Conservation (phyloP, 164 flowering plant genomes). For the Sedum album region DNA sequence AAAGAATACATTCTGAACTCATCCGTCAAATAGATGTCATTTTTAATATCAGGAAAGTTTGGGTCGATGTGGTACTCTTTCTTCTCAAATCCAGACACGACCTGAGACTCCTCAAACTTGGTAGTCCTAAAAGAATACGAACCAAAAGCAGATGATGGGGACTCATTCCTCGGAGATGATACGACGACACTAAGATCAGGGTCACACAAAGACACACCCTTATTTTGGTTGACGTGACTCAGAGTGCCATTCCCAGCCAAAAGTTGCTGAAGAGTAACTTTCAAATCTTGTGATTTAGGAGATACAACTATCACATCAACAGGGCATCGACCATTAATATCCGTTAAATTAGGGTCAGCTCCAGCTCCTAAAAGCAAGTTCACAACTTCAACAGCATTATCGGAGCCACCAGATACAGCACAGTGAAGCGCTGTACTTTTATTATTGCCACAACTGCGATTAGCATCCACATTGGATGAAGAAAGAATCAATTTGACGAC, state of each 20-base stretch:
- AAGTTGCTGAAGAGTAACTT: conserved; percentile 43
- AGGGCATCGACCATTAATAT: conserved; percentile 60
- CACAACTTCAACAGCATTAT: conserved; percentile 53
- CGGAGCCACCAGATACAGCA: conserved; percentile 91
- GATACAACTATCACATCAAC: conserved; percentile 64
- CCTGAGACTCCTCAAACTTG: conserved; percentile 28
- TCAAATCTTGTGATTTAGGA: conserved; percentile 39
- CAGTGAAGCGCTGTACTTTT: conserved; percentile 87
- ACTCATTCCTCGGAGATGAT: conserved; percentile 52
- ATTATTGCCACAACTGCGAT: conserved; percentile 52
- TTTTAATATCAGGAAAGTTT: conserved; percentile 83
- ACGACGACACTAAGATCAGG: conserved; percentile 50
- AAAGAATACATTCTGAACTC: conserved; percentile 94
- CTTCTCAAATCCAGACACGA: conserved; percentile 39
- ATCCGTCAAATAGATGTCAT: conserved; percentile 81
- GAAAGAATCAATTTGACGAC: conserved; percentile 60
- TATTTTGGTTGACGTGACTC: conserved; percentile 25
- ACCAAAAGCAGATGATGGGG: conserved; percentile 44
- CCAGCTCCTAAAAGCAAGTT: conserved; percentile 65
- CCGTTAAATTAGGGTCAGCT: conserved; percentile 49
- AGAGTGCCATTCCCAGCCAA: conserved; percentile 29
- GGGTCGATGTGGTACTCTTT: conserved; percentile 86
- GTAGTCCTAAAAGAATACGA: conserved; percentile 35
- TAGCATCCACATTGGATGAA: conserved; percentile 47
- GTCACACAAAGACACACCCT: conserved; percentile 27